These are phyloP conservation scores for Saturnispora besseyi DNA, from an alignment of 805 yeast species.

Conservation along the genomic window DNA sequence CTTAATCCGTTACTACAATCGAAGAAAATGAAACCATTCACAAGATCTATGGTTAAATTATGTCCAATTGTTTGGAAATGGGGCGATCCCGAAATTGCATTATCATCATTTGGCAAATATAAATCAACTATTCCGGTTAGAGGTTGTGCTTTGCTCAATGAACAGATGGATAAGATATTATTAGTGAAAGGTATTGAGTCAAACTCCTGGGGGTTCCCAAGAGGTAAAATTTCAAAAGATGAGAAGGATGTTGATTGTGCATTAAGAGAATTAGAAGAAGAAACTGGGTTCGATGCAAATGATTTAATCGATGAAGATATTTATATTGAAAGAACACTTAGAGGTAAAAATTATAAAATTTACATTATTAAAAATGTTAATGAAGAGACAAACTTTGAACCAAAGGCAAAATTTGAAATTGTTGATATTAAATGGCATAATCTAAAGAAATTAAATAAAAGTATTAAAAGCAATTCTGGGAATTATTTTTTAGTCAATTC, in stretches of 20 bases:
- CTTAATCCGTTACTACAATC: constrained; percentile 69
- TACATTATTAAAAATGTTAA: constrained; percentile 73
- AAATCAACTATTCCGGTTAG: constrained; percentile 90
- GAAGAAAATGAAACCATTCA: constrained; percentile 69
- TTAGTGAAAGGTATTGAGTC: constrained; percentile 81
- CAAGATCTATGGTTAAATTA: constrained; percentile 53
- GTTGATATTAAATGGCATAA: constrained; percentile 73
- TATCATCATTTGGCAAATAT: constrained; percentile 71
- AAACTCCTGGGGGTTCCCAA: constrained; percentile 84
- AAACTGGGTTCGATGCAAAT: constrained; percentile 81
- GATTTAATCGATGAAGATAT: constrained; percentile 60
- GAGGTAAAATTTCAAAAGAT: constrained; percentile 92
- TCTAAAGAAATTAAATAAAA: constrained; percentile 35
- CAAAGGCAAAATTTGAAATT: constrained; percentile 83
- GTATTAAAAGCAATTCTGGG: constrained; percentile 23
- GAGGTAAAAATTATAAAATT: constrained; percentile 79
- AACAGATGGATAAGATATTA: constrained; percentile 56
- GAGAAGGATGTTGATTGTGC: constrained; percentile 89
- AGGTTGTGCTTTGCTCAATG: constrained; percentile 84
- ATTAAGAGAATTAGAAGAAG: constrained; percentile 84
- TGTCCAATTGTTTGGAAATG: constrained; percentile 80
- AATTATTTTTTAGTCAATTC: constrained; percentile 39
- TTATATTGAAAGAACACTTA: constrained; percentile 69
- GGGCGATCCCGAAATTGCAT: constrained; percentile 73
- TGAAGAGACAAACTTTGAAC: constrained; percentile 63